Base-by-base conservation (phyloP, 2,329 filamentous ascomycete genomes). In the Plenodomus biglobosus region DNA sequence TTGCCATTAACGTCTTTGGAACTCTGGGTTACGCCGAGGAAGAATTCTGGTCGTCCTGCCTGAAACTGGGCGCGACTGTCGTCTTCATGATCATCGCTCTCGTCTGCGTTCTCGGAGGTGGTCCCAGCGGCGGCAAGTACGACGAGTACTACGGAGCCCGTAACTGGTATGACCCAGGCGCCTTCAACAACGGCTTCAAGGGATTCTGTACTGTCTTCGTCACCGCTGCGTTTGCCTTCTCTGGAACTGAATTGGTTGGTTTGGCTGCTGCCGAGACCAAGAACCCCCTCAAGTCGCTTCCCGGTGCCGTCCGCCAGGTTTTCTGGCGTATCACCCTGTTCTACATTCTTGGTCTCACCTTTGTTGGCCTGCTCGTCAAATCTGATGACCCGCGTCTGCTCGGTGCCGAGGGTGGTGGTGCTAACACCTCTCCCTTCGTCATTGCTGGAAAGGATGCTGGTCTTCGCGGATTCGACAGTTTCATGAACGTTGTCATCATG, bases 401-500 rank as follows among this genome's bases (percentile, higher is more conserved):
- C 21, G 72, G 68, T 38, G 52, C 35, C 18, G 35, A 42, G 7
- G 67, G 56, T 44, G 62, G 58, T 55, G 65, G 61, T 58, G 72
- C 66, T 58, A 73, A 62, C 58, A 78, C 79, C 6, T 84, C 81
- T 0, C 86, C 86, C 1, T 87, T 88, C 61, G 85, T 88, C 50
- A 81, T 88, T 55, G 81, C 82, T 19, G 83, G 84, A 50, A 72
- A 80, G 52, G 76, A 83, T 48, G 83, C 84, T 6, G 82, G 83
- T 38, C 81, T 89, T 37, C 64, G 68, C 1, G 80, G 79, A 2
- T 77, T 88, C 13, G 83, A 84, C 19, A 79, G 78, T 19, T 80
- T 88, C 53, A 84, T 88, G 76, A 88, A 88, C 66, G 83, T 79
- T 15, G 79, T 87, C 43, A 84, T 87, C 59, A 76, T 85, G 39